These are phyloP conservation scores for Saitozyma podzolica DNA, from an alignment of 768 basidiomycete genomes.

Conservation along the genomic window DNA sequence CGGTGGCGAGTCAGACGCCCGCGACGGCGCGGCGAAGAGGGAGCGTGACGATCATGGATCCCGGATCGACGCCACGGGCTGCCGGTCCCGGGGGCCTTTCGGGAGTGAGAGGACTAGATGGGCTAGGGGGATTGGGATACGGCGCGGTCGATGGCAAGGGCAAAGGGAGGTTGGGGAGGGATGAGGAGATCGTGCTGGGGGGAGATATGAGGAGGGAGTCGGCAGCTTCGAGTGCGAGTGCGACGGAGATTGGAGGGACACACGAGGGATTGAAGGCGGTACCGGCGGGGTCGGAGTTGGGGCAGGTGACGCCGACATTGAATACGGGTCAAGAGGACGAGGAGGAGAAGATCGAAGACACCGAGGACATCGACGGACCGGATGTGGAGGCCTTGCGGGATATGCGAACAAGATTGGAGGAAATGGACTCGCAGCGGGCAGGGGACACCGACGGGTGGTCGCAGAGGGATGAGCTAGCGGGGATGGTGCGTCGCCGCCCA, in stretches of 20 bases:
- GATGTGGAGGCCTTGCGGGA: constrained; percentile 15
- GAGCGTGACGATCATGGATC: not conserved
- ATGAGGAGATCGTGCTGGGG: not conserved
- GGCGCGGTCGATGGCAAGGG: constrained; percentile 2
- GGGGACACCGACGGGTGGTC: not conserved
- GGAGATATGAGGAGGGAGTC: not conserved
- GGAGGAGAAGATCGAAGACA: too few species aligned
- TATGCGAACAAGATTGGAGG: constrained; percentile 14
- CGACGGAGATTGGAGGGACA: constrained; percentile 2
- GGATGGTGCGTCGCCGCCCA: constrained; percentile 18
- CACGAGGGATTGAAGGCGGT: too few species aligned
- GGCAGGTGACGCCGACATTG: too few species aligned
- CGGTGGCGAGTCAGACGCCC: too few species aligned
- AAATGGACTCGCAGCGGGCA: constrained; percentile 7
- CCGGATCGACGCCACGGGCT: not conserved
- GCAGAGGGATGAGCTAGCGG: constrained; percentile 14
- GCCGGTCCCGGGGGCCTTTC: not conserved
- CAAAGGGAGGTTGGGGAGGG: not conserved
- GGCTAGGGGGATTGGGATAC: constrained; percentile 10
- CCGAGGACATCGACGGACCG: not conserved
- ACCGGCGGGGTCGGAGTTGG: too few species aligned
- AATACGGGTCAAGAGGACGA: too few species aligned
- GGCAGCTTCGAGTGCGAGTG: not conserved
- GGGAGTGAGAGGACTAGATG: too few species aligned
- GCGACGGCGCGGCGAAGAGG: too few species aligned